A percentile compares a stretch with the other conserved stretches of the same genome.
phyloP scores from a whole-genome alignment of 352 stramenopile species.

The Phytopythium delawarense region DNA sequence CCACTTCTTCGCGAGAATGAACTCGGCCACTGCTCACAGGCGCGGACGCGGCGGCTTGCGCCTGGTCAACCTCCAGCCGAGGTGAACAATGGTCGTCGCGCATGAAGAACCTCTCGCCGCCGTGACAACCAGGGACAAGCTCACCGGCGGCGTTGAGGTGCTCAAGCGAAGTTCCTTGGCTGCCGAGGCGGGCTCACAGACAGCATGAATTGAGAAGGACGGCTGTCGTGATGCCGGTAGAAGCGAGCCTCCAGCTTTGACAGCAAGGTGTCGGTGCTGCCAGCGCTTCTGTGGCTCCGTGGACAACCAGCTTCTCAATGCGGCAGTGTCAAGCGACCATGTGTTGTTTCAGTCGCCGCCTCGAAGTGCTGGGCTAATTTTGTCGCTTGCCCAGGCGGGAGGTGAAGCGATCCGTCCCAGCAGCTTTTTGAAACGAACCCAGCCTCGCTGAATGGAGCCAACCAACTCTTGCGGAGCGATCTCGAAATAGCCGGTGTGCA shows the following conservation, averaged over 20 bases:
- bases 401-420: not conserved
- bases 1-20: not conserved
- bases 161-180: not conserved
- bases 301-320: not conserved
- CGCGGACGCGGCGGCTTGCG: not conserved
- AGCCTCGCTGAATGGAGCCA: not conserved
- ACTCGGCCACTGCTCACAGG: not conserved
- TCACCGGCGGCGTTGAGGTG: not conserved
- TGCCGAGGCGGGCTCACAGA: not conserved
- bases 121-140: not conserved
- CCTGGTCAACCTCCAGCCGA: not conserved
- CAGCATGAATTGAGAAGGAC: not conserved
- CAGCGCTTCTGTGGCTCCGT: not conserved
- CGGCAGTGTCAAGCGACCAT: not conserved
- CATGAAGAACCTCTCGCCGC: constrained; percentile 1
- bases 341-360: not conserved
- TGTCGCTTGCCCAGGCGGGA: not conserved
- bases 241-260: not conserved
- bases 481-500: too few species aligned
- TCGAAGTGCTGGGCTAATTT: not conserved
- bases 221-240: not conserved
- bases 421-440: constrained; percentile 1
- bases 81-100: not conserved
- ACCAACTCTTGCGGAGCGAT: too few species aligned
- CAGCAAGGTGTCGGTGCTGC: not conserved